Evolutionary conservation across 2,329 filamentous ascomycete species (phyloP), one percentile per base, ranked within the genome.

Genomic region (Penicillium decumbens): DNA sequence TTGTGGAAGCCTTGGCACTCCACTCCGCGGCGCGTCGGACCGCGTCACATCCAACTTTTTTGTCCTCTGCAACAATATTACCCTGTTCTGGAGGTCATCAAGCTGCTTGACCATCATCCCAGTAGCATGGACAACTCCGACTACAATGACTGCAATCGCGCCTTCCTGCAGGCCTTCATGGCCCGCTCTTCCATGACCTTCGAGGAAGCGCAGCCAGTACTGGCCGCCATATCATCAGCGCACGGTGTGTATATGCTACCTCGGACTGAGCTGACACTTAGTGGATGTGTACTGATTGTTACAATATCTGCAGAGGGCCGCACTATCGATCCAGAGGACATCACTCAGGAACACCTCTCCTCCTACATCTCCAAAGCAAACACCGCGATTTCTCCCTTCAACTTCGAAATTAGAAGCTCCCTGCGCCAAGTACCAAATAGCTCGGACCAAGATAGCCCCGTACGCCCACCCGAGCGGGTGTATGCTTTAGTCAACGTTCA

Each of bases 91-190:
- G 28, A 30, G n/a, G 29, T n/a, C 15, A n/a, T 13, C 27, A 33
- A 18, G 23, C 13, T 35, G 15, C 8, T 43, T 8, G 45, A 28
- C 10, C 38, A 5, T 3, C 9, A 37, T 15, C n/a, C 6, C 12
- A 30, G 32, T 24, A 51, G 18, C 4, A 54, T 59, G 51, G 53
- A 45, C 38, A 43, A 50, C 42, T 53, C 62, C 28, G 60, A 58
- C 28, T 84, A 84, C 62, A 73, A 78, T 60, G 76, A 95, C 65
- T 79, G 78, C 54, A 88, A 96, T 67, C 85, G 89, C 49, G 91
- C 92, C 7, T 95, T 98, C 65, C 77, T 97, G 0, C 93, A 98
- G 71, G 88, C 88, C 42, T 84, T 98, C 58, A 78, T 96, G 69
- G 83, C 88, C 3, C 83, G 85, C 43, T 87, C 88, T 20, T 82